Percentiles rank a stretch among this genome's conserved stretches.
Conservation (phyloP, 257 asterid species). For the Solanum arcanum region DNA sequence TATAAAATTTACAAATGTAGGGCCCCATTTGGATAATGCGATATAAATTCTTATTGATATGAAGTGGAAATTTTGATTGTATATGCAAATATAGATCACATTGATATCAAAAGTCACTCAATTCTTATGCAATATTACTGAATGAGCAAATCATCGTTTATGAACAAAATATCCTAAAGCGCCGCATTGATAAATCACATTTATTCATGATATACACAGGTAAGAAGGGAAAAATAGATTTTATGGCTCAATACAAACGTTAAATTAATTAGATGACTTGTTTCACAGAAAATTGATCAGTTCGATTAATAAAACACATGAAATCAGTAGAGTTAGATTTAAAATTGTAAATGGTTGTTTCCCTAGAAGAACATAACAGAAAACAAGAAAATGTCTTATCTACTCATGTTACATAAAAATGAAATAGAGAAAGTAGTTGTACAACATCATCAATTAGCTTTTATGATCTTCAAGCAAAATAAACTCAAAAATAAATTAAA, state of each 20-base stretch:
- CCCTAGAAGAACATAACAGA: not conserved
- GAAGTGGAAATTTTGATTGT: too few relatives aligned
- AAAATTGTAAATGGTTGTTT: not conserved
- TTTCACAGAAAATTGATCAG: not conserved
- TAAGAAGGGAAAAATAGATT: not conserved
- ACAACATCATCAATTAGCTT: not conserved
- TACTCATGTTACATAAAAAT: not conserved
- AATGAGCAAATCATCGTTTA: too few relatives aligned
- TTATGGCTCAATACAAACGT: not conserved
- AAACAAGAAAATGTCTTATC: not conserved
- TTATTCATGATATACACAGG: not conserved
- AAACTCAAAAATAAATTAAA: not conserved
- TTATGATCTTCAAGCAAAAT: not conserved
- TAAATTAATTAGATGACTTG: not conserved
- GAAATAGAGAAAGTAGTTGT: not conserved
- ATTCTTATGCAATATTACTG: too few relatives aligned
- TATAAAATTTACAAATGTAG: too few relatives aligned
- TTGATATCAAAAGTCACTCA: too few relatives aligned
- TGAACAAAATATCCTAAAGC: not conserved
- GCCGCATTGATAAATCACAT: rapidly evolving
- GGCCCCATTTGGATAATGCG: too few relatives aligned
- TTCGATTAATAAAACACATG: not conserved
- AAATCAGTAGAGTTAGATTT: not conserved
- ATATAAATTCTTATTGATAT: too few relatives aligned
- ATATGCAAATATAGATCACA: too few relatives aligned